Evolutionary conservation across 2,329 filamentous ascomycete genomes (phyloP), one percentile per base, ranked within the genome.

Genomic region (Trichoderma polysporum): DNA sequence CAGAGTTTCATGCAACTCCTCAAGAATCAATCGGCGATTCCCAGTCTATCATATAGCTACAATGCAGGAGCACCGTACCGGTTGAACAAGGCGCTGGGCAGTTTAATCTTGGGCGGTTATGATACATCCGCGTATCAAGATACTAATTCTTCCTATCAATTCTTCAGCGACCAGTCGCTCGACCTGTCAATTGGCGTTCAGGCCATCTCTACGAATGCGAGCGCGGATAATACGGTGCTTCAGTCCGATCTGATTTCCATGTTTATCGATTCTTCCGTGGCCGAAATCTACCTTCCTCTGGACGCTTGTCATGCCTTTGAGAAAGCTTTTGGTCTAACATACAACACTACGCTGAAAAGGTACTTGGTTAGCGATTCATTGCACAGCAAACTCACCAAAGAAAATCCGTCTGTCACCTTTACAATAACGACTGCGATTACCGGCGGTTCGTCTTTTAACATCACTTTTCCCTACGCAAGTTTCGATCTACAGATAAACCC

Each of bases 401-500:
- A 31, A 12, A 68, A 68, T 19, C 67, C 67, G 1, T 52, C 45
- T 12, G 64, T 68, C 15, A 68, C 67, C 0, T 67, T 68, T 29
- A 52, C 52, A 2, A 50, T 68, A 9, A 59, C 64, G 2, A 67
- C 67, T 10, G 49, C 67, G 1, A 58, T 68, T 22, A 57, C 56
- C 0, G 67, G 67, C 15, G 64, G 67, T 6, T 56, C 54, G 15
- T 58, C 22, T 15, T 66, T 67, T 22, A 63, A 68, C 27, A 66
- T 70, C 1, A 64, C 62, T 17, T 65, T 70, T 25, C 69, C 69
- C n/a, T 70, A 70, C 17, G 68, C 68, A 13, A 68, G 66, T 12
- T 70, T 70, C 41, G 68, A 69, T 25, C 52, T 70, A 6, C 22
- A 66, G n/a, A 63, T 53, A 17, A 45, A 57, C 9, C 68, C 68